Evolutionary conservation across 1,284 basidiomycete species (phyloP), one percentile per base, ranked within the genome.

Genomic region (Melampsora larici-populina): DNA sequence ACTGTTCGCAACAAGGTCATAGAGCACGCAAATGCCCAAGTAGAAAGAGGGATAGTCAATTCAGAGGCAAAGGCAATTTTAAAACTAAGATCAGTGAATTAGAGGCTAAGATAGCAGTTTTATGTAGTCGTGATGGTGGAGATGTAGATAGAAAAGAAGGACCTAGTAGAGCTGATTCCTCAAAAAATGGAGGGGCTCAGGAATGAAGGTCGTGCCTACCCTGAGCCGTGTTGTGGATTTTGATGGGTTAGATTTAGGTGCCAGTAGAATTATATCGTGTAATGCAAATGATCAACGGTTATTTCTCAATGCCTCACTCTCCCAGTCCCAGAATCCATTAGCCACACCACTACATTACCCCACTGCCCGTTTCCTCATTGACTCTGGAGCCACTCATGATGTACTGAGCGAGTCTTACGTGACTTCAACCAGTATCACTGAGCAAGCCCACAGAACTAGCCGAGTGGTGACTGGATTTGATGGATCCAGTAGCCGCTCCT

Each of bases 121-220:
- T 36, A 9, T 4, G n/a, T 69, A 31, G 55, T 6, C 21, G 67
- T 21, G 24, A 36, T 3, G 36, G 9, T 36, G 17, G 24, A 5
- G 18, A 55, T 6, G 51, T 21, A 5, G 17, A 15, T 18, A 55
- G 24, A 21, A 3, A 21, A 24, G 51, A 24, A 24, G 36, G 36
- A 9, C 3, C 36, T 36, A 24, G 51, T 55, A 18, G 51, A 24
- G 51, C 51, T 55, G 51, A 55, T 24, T 21, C 24, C 18, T 55
- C 51, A 55, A 55, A 55, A 55, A 55, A 55, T 55, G 51, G 51
- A 21, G 51, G 18, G 17, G 51, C 51, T 55, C 51, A 55, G 51
- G 13, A 51, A 55, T 55, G 67, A 55, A 21, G 29, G 48, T 24
- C 26, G 43, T 69, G 66, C 36, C 36, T 68, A n/a, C 49, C 66